Evolutionary conservation across 352 stramenopile species (phyloP), one percentile per base, ranked within the genome.

Genomic region (Pythium volutum): DNA sequence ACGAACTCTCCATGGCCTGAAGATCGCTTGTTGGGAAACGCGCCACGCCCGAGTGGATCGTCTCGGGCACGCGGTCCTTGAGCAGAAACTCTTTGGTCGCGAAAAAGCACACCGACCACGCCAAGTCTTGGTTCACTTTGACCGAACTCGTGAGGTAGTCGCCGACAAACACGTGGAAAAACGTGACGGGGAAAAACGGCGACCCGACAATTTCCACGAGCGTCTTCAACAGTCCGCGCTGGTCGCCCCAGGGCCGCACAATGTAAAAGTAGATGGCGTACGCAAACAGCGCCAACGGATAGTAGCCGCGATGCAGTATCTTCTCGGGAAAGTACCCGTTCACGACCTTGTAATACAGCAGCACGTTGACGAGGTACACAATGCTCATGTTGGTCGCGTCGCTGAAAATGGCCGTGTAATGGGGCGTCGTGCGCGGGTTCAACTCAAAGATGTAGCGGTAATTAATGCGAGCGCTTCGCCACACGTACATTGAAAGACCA

Each of bases 281-380:
- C 0, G 97, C 29, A 27, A 97, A 93, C 25, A 99, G 80, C 33
- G 87, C 67, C 10, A 98, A 69, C 34, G 96, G 95, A 73, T 98
- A 98, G 53, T 94, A 97, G 27, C 94, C 93, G 49, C 88, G 76
- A 47, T 89, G 81, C 14, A 91, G 60, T 15, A 95, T 67, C 39
- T 88, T 74, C 49, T 95, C 86, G 0, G 86, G 86, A 29, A 95
- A 95, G 57, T 92, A 87, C 0, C 75, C 77, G 50, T 95, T 95
- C 67, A 91, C 82, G 22, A 97, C 91, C 79, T 99, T 98, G 88
- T 98, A 98, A 71, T 99, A 99, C 23, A 98, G 74, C 53, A 99
- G 79, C 75, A 98, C 89, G 56, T 94, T 91, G 12, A 96, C 66
- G 11, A 98, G 71, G 69, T 96, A 99, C 3, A 98, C 81, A 42